phyloP scores from a whole-genome alignment of 176 grass and related monocot genomes.

The Triticum timopheevii region DNA sequence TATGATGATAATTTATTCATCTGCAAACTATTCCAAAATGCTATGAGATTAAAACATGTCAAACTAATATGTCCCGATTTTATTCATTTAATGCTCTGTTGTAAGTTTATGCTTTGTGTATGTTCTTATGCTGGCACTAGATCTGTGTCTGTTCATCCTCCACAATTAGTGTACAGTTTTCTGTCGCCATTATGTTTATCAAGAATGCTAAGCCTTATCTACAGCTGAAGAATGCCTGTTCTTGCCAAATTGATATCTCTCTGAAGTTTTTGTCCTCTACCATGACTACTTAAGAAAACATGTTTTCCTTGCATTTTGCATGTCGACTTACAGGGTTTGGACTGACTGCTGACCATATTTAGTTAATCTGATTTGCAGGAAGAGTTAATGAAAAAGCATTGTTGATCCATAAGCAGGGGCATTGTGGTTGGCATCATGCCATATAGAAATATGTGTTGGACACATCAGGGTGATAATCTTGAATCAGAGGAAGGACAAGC shows the following conservation, averaged over 20 bases:
- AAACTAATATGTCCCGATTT: background rate
- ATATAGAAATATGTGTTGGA: constrained; percentile 47
- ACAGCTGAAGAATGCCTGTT: background rate
- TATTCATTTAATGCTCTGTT: background rate
- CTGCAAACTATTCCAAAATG: background rate
- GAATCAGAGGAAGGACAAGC: constrained; percentile 39
- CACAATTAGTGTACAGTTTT: background rate
- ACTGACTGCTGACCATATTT: constrained; percentile 31
- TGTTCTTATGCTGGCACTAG: background rate
- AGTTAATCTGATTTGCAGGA: constrained; percentile 33
- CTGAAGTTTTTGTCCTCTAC: constrained; percentile 11
- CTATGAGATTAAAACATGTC: background rate
- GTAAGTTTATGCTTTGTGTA: background rate
- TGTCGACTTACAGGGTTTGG: constrained; percentile 16
- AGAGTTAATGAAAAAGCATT: constrained; percentile 42
- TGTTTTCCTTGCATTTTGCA: constrained; percentile 17
- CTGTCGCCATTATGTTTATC: background rate
- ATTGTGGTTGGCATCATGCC: constrained; percentile 32
- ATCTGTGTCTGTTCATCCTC: background rate
- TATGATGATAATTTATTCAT: background rate
- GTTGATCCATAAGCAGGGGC: constrained; percentile 15
- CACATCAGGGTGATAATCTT: constrained; percentile 37
- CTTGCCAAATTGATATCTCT: background rate
- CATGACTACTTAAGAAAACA: background rate
- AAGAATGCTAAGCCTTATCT: background rate